These are phyloP conservation scores for Russula compacta DNA, from an alignment of 768 basidiomycete genomes.

Conservation along the genomic window DNA sequence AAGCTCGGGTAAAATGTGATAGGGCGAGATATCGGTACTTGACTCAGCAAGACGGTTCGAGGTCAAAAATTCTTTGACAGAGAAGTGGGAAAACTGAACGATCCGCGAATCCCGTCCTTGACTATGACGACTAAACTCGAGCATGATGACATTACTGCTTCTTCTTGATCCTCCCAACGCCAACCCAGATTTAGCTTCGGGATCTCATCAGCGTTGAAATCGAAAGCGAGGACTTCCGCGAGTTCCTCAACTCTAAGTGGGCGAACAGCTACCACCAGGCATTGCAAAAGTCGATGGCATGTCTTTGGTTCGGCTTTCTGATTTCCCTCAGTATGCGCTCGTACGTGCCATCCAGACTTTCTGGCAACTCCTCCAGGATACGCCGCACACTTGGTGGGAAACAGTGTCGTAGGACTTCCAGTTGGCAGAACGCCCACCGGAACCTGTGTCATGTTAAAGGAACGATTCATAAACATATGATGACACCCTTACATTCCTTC, in stretches of 20 bases:
- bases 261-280: not conserved
- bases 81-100: conserved; percentile 1
- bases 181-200: not conserved
- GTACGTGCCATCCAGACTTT: not conserved
- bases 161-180: not conserved
- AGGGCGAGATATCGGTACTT: not conserved
- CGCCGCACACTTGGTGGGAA: not conserved
- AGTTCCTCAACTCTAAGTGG: not conserved
- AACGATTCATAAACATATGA: not conserved
- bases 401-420: not conserved
- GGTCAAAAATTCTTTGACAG: not conserved
- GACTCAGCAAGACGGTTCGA: not conserved
- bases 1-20: not conserved
- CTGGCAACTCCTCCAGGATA: not conserved
- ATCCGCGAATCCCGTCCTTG: no score
- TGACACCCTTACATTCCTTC: not conserved
- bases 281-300: conserved; percentile 5
- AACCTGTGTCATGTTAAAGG: not conserved
- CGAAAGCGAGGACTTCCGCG: not conserved
- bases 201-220: not conserved
- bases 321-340: conserved; percentile 1
- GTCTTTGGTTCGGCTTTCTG: not conserved
- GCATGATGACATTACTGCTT: not conserved
- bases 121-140: not conserved
- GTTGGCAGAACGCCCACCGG: not conserved